Evolutionary conservation across 1,284 basidiomycete genomes (phyloP).

Genomic region (Tetrapyrgos nigripes): DNA sequence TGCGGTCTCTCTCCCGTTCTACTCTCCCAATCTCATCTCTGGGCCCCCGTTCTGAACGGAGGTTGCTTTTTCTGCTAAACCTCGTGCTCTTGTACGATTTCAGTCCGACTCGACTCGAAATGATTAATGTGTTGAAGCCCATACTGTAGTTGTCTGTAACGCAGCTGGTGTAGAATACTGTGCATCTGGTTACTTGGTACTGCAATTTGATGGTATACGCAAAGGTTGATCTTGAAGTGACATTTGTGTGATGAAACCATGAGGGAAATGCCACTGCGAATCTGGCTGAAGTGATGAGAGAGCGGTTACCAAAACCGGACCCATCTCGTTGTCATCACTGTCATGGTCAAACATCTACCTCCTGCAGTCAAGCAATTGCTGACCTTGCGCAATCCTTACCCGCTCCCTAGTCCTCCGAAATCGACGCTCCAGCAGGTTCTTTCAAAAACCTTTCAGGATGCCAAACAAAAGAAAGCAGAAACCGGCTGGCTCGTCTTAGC

Average conservation of each 20-base stretch:
- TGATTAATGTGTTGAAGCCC: too few species aligned
- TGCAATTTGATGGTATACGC: slow-evolving; percentile 1
- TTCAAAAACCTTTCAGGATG: slow-evolving; percentile 64
- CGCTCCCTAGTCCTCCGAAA: slow-evolving; percentile 64
- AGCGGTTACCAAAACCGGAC: too few species aligned
- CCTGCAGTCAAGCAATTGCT: slow-evolving; percentile 75
- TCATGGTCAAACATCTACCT: slow-evolving; percentile 50
- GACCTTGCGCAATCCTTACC: slow-evolving; percentile 69
- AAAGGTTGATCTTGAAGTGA: too few species aligned
- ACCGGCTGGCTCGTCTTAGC: slow-evolving; percentile 86
- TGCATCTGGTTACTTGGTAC: slow-evolving; percentile 4
- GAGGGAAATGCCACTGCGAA: neutral
- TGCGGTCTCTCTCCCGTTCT: neutral
- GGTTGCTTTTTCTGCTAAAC: too few species aligned
- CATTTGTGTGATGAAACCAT: neutral
- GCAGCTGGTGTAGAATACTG: slow-evolving; percentile 9
- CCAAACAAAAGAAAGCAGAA: slow-evolving; percentile 67
- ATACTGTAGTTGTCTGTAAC: neutral
- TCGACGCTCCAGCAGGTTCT: slow-evolving; percentile 63
- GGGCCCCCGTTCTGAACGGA: neutral
- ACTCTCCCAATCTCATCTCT: neutral
- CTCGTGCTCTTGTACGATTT: too few species aligned
- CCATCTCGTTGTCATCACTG: neutral
- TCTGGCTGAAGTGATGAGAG: too few species aligned
- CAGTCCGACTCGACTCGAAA: too few species aligned